phyloP scores from a whole-genome alignment of 768 basidiomycete genomes.

The Lanmaoa pseudosensibilis region DNA sequence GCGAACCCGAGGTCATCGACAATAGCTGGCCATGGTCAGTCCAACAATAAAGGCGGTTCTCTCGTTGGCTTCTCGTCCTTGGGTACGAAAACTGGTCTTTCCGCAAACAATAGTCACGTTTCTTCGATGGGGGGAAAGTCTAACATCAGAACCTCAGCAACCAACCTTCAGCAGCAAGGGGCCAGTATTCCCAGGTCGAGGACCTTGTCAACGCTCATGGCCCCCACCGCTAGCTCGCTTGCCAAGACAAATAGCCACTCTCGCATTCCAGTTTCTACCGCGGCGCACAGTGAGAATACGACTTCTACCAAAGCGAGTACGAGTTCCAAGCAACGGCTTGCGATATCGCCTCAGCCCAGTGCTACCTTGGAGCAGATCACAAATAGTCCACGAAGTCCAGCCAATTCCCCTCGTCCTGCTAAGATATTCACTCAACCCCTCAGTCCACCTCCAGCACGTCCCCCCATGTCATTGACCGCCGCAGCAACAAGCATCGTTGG shows the following conservation, averaged over 20 bases:
- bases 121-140: conserved; percentile 34
- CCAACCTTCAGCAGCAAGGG: conserved; percentile 9
- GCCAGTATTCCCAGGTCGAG: conserved; percentile 24
- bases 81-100: conserved; percentile 36
- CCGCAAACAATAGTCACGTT: conserved; percentile 18
- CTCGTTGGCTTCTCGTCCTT: conserved; percentile 38
- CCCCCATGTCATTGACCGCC: conserved; percentile 30
- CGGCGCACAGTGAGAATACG: conserved; percentile 15
- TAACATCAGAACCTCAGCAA: conserved; percentile 8
- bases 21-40: conserved; percentile 16
- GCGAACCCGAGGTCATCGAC: conserved; percentile 17
- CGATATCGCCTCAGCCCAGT: conserved; percentile 14
- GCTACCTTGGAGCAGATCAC: conserved; percentile 34
- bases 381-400: conserved; percentile 31
- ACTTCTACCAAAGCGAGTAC: conserved; percentile 6
- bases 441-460: conserved; percentile 27
- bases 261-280: conserved; percentile 25
- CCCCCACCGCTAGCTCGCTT: conserved; percentile 76
- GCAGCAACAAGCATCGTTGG: conserved; percentile 30
- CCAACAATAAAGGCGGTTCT: conserved; percentile 18
- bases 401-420: conserved; percentile 14
- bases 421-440: conserved; percentile 59
- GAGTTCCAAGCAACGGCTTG: conserved; percentile 16
- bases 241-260: conserved; percentile 48
- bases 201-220: conserved; percentile 54